phyloP scores from a whole-genome alignment of 2,329 filamentous ascomycete species.

The Aspergillus carbonarius region DNA sequence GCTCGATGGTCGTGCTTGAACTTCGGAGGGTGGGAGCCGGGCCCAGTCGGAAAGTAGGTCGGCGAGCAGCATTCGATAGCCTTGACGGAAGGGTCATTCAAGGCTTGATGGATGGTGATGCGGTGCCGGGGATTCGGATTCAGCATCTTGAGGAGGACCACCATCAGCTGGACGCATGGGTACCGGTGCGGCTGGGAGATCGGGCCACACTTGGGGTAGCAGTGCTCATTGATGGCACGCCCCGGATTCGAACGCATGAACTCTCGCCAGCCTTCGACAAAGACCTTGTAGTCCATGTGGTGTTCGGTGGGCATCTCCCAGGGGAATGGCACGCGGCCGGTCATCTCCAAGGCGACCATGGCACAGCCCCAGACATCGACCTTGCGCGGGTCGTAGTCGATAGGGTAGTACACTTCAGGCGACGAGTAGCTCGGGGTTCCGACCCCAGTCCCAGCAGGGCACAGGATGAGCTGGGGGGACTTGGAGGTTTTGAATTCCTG shows the following conservation, averaged over 20 bases:
- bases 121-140: conserved; percentile 73
- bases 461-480: background rate
- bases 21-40: background rate
- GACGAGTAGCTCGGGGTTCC: background rate
- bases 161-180: background rate
- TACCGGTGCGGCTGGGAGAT: background rate
- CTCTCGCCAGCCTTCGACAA: background rate
- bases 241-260: background rate
- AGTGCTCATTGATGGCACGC: background rate
- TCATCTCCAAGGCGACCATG: conserved; percentile 77
- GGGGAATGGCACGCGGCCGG: conserved; percentile 22
- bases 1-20: background rate
- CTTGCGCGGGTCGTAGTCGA: conserved; percentile 70
- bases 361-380: conserved; percentile 85
- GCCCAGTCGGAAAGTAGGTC: too few relatives aligned
- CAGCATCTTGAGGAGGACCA: conserved; percentile 73
- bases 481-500: conserved; percentile 63
- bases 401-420: conserved; percentile 1
- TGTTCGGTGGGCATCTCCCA: background rate
- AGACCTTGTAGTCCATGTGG: background rate
- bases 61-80: conserved; percentile 74
- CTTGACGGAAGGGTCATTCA: conserved; percentile 71
- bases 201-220: background rate
- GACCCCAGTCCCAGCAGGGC: too few relatives aligned
- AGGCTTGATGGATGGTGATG: conserved; percentile 66